Evolutionary conservation across 139 green algal genomes (phyloP), one percentile per base, ranked within the genome.

Genomic region (Chlorella sp.): DNA sequence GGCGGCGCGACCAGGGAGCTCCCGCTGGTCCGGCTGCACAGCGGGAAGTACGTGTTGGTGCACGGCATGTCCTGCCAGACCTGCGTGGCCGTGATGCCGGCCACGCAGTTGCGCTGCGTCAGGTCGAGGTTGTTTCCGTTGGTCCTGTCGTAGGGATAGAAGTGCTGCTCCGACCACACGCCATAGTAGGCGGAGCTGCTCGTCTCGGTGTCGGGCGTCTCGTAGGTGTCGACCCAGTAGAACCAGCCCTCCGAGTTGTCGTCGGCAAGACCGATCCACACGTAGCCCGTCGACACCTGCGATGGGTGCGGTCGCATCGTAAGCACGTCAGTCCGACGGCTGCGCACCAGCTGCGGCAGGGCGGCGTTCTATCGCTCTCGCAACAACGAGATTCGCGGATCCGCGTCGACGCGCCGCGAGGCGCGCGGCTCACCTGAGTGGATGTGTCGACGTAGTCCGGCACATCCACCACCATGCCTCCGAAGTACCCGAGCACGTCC

Each of bases 131-230:
- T 30, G 23, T 35, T 27, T 3, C 27, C n/a, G 61, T 34, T 35
- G 6, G 23, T 17, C 29, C 22, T 22, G 27, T 35, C 3, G 27
- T 67, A 67, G 3, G 61, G 27, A 23, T 34, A 30, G 61, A 35
- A 67, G 61, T 67, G 61, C 61, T 67, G 61, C 23, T 6, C 27
- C 3, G 61, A 26, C 61, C 61, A 67, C 42, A 55, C 42, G 42
- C 42, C 42, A 55, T 55, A 24, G 42, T 24, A 55, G n/a, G n/a
- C n/a, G n/a, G n/a, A n/a, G n/a, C n/a, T n/a, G 10, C 10, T 55
- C 42, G 42, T 55, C 42, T 55, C 42, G 42, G 42, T 55, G 42
- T 55, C 17, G 10, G 42, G 42, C 17, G 42, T 24, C 42, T 10
- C 17, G 42, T 55, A 55, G 42, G 42, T 24, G 17, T 55, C 42